Percentiles rank a stretch among this genome's conserved stretches.
These are phyloP conservation scores for Wickerhamiella galacta DNA, from an alignment of 805 yeast species.

Conservation along the genomic window DNA sequence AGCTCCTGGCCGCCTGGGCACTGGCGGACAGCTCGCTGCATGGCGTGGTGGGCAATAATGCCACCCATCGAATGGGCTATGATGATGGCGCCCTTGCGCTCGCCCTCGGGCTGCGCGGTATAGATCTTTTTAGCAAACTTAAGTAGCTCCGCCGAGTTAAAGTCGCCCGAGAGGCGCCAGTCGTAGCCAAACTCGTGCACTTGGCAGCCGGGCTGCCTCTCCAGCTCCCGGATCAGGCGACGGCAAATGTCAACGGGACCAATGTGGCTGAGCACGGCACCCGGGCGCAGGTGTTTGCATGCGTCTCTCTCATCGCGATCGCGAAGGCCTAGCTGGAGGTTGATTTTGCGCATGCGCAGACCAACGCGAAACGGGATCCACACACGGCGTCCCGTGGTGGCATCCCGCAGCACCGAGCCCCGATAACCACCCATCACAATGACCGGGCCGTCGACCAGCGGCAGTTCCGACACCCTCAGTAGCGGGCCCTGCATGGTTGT, in stretches of 20 bases:
- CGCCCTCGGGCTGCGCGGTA: slow-evolving; percentile 8
- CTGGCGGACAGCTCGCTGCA: slow-evolving; percentile 26
- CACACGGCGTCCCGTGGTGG: slow-evolving; percentile 42
- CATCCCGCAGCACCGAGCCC: slow-evolving; percentile 60
- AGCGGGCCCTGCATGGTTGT: slow-evolving; percentile 34
- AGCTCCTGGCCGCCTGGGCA: slow-evolving; percentile 35
- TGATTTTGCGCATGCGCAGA: slow-evolving; percentile 49
- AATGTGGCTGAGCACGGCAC: slow-evolving; percentile 60
- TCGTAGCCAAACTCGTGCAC: slow-evolving; percentile 79
- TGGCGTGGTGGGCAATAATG: slow-evolving; percentile 59
- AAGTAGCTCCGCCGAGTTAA: slow-evolving; percentile 35
- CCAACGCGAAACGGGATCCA: slow-evolving; percentile 88
- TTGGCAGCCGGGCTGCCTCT: slow-evolving; percentile 31
- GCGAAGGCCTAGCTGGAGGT: slow-evolving; percentile 55
- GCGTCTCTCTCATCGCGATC: slow-evolving; percentile 52
- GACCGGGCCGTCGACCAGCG: slow-evolving; percentile 56
- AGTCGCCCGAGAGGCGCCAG: slow-evolving; percentile 65
- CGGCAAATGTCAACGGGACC: slow-evolving; percentile 77
- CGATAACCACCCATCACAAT: slow-evolving; percentile 78
- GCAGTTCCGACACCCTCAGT: slow-evolving; percentile 10
- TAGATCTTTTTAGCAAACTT: slow-evolving; percentile 30
- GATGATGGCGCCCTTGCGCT: slow-evolving; percentile 43
- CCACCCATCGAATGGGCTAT: slow-evolving; percentile 96
- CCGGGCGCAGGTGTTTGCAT: slow-evolving; percentile 40
- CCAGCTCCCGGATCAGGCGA: slow-evolving; percentile 38